Evolutionary conservation across 768 basidiomycete genomes (phyloP), one percentile per base, ranked within the genome.

Genomic region (Gyrodon lividus): DNA sequence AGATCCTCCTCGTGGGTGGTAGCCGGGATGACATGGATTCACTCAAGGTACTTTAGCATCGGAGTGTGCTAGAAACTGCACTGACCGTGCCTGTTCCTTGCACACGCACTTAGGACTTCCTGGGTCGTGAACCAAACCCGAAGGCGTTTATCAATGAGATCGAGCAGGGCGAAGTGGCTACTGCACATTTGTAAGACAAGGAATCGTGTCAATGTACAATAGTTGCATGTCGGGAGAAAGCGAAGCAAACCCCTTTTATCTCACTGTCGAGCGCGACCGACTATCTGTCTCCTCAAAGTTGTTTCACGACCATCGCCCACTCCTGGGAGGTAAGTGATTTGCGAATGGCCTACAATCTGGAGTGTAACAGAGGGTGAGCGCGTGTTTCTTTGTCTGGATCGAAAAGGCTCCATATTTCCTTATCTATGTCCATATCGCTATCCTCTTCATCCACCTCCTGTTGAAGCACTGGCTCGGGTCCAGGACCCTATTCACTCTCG

Each of bases 21-120:
- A 87, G 84, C 56, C 79, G 86, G 12, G 90, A 94, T 55, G 92
- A 92, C 59, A 68, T 83, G 61, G 63, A 89, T 41, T 86, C 86
- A n/a, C 77, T 94, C 51, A 77, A 86, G 77, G 89, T 85, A 55
- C 26, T 70, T 5, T 37, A 31, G 10, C 35, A 9, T 37, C 35
- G 17, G 35, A 5, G 35, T 37, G 16, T n/a, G 5, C n/a, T 0
- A 37, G 16, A 6, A 19, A 10, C 16, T 19, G 35, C 6, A 8
- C n/a, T 37, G 35, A n/a, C n/a, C 0, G 9, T 6, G n/a, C 6
- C n/a, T 37, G 34, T 35, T 51, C 28, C 34, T 42, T 20, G 30
- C 12, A 31, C 30, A 10, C 30, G 30, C 4, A 12, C 5, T 12
- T 51, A 89, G 87, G 82, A 84, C 57, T 91, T 92, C 79, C 77